phyloP scores from a whole-genome alignment of 176 grass and related monocot genomes.

The Cenchrus americanus region DNA sequence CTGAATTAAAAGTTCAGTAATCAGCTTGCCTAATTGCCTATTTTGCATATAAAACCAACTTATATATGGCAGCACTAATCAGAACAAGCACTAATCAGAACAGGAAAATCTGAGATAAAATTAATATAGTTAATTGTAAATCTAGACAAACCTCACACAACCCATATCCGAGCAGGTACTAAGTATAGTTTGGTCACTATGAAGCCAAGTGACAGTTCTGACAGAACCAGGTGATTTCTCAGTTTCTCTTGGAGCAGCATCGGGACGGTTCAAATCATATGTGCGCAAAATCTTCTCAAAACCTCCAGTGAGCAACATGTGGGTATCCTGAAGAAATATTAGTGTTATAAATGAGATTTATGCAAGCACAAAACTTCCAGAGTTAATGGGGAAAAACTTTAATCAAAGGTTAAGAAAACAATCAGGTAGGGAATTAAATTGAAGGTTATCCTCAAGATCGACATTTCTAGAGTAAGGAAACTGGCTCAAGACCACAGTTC shows the following conservation, averaged over 20 bases:
- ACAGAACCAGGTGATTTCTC: constrained; percentile 84
- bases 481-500: background rate
- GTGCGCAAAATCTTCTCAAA: constrained; percentile 74
- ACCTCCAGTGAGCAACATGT: constrained; percentile 78
- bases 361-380: background rate
- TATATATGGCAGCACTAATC: background rate
- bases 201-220: constrained; percentile 84
- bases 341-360: background rate
- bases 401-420: background rate
- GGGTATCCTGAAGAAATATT: constrained; percentile 61
- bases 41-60: background rate
- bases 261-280: constrained; percentile 83
- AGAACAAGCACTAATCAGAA: background rate
- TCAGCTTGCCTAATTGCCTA: background rate
- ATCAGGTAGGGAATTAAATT: background rate
- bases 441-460: background rate
- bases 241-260: constrained; percentile 75
- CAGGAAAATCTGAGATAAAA: background rate
- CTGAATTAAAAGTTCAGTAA: background rate
- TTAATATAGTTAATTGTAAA: background rate
- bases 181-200: constrained; percentile 83
- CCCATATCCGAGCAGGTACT: constrained; percentile 80
- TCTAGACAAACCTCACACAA: constrained; percentile 64
- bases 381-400: background rate
- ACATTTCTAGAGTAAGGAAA: background rate